These are phyloP conservation scores for Amanita pseudoporphyria DNA, from an alignment of 768 basidiomycete species.

Conservation along the genomic window DNA sequence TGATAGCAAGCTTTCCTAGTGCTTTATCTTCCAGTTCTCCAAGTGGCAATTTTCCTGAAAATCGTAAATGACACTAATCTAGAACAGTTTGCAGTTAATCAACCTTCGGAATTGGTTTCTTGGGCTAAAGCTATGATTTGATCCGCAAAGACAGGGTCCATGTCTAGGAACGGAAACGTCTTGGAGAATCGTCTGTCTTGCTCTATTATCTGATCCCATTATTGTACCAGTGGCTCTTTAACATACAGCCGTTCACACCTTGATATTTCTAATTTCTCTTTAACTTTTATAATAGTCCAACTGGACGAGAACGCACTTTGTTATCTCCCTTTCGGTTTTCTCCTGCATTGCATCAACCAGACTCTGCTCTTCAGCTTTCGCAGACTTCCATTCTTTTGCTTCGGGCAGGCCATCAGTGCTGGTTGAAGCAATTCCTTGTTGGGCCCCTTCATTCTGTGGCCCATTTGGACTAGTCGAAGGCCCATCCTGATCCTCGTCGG, in stretches of 20 bases:
- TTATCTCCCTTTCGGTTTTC: slow-evolving; percentile 80
- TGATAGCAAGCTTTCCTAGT: slow-evolving; percentile 60
- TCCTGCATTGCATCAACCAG: slow-evolving; percentile 81
- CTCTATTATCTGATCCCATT: slow-evolving; percentile 53
- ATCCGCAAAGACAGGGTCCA: slow-evolving; percentile 50
- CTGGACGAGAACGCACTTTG: slow-evolving; percentile 33
- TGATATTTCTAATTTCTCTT: slow-evolving; percentile 21
- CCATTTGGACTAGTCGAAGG: slow-evolving; percentile 11
- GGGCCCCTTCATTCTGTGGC: slow-evolving; percentile 10
- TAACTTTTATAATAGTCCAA: neutral
- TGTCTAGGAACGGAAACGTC: slow-evolving; percentile 48
- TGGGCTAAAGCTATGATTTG: slow-evolving; percentile 45
- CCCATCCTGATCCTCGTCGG: slow-evolving; percentile 13
- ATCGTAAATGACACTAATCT: neutral
- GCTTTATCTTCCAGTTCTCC: slow-evolving; percentile 66
- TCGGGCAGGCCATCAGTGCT: slow-evolving; percentile 8
- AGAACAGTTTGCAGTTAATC: neutral
- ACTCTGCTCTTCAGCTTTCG: slow-evolving; percentile 48
- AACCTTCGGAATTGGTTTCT: slow-evolving; percentile 14
- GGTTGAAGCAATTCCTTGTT: neutral
- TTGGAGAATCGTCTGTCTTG: slow-evolving; percentile 69
- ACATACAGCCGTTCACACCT: slow-evolving; percentile 17
- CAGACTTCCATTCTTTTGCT: slow-evolving; percentile 23
- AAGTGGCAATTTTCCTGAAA: slow-evolving; percentile 23
- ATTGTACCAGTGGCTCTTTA: neutral